Evolutionary conservation across 2,329 filamentous ascomycete species (phyloP), one percentile per base, ranked within the genome.

Genomic region (Verruconis gallopava): DNA sequence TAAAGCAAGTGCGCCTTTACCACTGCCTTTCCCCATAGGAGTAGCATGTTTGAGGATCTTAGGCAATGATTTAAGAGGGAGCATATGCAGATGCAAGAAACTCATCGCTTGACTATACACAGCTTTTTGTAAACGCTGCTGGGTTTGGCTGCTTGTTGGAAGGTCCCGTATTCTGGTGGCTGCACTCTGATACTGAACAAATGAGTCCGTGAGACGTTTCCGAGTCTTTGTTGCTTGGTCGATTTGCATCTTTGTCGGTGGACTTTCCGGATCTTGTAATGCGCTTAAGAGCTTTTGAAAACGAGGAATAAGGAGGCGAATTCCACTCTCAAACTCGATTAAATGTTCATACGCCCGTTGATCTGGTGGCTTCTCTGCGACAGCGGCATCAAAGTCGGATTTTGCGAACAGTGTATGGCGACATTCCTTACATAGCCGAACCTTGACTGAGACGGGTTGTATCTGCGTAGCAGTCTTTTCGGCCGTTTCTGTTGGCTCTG

Each of bases 391-490:
- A 55, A 94, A 94, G 55, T 94, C 86, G 28, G 79, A 74, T 51
- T 81, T 79, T 39, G 73, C 73, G 58, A 84, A 85, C 15, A 84
- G 61, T 0, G 75, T 83, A 21, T 72, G 63, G 49, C 73, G 85
- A 65, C 91, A 98, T 44, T 93, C 85, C 53, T 81, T 82, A 61
- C 91, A 98, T 73, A 98, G 89, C 33, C 91, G 77, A 13, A 98
- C 68, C 54, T 94, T 85, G 34, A 96, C 63, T 42, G 75, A 77
- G 33, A 93, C 59, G 47, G 21, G 33, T 15, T 36, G 38, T 28
- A 20, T 17, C 21, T 21, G n/a, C 4, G 15, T 5, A 35, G 28
- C n/a, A 18, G 41, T 11, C 43, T 12, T 15, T 38, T 37, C 39
- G 18, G 38, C 30, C n/a, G n/a, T n/a, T n/a, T n/a, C n/a, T n/a